Evolutionary conservation across 2,329 filamentous ascomycete genomes (phyloP), one percentile per base, ranked within the genome.

Genomic region (Lachnellula suecica): DNA sequence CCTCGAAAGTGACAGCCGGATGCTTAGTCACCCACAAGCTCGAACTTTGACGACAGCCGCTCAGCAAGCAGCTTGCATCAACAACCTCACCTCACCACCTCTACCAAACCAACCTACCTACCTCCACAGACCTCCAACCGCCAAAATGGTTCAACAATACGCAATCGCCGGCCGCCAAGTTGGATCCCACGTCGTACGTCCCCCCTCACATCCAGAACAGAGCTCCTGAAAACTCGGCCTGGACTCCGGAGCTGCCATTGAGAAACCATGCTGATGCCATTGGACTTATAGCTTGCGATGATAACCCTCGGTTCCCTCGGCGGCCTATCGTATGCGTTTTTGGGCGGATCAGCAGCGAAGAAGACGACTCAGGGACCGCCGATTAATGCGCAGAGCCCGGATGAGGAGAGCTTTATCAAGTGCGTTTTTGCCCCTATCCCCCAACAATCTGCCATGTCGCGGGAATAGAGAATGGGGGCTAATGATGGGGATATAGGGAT

Each of bases 381-480:
- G 15, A 64, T 69, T 54, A 68, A 69, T 51, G 66, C 66, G n/a
- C 45, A 53, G 49, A 68, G 66, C 49, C 60, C 64, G 19, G 66
- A 68, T 31, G 66, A 69, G 63, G 66, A 68, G 61, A 67, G 53
- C 47, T 69, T 67, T 54, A 68, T 69, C 53, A 66, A 68, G 66
- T 68, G 65, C 47, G 66, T 64, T 34, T 10, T 15, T 23, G 34
- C 25, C 34, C 35, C 17, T 2, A 13, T 4, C 25, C 11, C 22
- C 13, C 29, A 6, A 13, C n/a, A 27, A 24, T 24, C 35, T 37
- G 40, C 15, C 19, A 35, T 5, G 11, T 24, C 4, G 29, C 8
- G 17, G 24, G 22, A 38, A 19, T 17, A 22, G 10, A 27, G 24
- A 17, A 13, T 17, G 13, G 15, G 19, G 19, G 20, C 54, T 63